Evolutionary conservation across 2,329 filamentous ascomycete species (phyloP).

Genomic region (Phialophora tarda): DNA sequence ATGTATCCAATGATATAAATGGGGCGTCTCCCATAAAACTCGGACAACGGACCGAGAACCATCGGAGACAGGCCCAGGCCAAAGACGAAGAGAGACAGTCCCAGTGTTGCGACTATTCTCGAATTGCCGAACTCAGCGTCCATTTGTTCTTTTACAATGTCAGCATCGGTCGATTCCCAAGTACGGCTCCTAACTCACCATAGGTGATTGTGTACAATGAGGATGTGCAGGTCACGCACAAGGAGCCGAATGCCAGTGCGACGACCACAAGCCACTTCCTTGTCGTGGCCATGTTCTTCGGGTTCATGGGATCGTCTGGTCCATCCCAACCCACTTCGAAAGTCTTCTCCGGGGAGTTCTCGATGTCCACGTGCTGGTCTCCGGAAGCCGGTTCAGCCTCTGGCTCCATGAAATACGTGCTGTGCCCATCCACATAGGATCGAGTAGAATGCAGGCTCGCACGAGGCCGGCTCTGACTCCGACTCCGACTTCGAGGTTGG

Average conservation of each 20-base stretch:
- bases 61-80: constrained; percentile 72
- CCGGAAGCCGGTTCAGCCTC: constrained; percentile 18
- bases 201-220: constrained; percentile 92
- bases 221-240: constrained; percentile 86
- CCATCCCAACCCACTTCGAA: constrained; percentile 75
- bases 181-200: constrained; percentile 28
- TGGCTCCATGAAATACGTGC: constrained; percentile 29
- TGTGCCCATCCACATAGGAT: constrained; percentile 40
- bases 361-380: constrained; percentile 20
- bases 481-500: constrained; percentile 6
- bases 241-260: constrained; percentile 73
- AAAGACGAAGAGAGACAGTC: constrained; percentile 80
- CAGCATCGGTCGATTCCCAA: constrained; percentile 2
- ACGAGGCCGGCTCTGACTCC: constrained; percentile 7
- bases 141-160: constrained; percentile 61
- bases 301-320: constrained; percentile 74
- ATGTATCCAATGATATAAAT: constrained; percentile 78
- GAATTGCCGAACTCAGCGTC: constrained; percentile 74
- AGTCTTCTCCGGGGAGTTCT: constrained; percentile 23
- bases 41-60: constrained; percentile 67
- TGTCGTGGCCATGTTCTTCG: constrained; percentile 68
- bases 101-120: constrained; percentile 75
- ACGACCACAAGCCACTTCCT: constrained; percentile 80
- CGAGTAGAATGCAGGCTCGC: constrained; percentile 29
- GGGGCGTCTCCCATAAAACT: constrained; percentile 81